These are phyloP conservation scores for Wickerhamiella cacticola DNA, from an alignment of 805 yeast genomes.

Conservation along the genomic window DNA sequence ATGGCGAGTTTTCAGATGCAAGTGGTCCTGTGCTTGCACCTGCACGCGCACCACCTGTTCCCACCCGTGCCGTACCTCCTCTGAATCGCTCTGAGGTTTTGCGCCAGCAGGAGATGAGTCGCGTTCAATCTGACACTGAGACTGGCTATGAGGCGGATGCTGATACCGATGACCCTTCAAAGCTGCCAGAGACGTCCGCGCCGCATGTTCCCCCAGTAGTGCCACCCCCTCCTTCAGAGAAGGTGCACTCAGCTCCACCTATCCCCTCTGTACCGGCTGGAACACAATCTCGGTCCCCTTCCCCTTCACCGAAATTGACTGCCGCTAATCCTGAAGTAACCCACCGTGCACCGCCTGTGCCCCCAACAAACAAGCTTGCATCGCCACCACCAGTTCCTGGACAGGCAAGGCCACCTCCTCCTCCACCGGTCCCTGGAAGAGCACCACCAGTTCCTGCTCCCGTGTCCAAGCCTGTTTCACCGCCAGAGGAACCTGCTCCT, in stretches of 20 bases:
- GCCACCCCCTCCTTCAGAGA: background rate
- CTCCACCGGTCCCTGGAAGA: background rate
- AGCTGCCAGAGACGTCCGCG: background rate
- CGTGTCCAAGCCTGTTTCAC: background rate
- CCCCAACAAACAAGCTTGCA: background rate
- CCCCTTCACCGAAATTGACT: no score
- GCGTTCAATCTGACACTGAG: constrained; percentile 4
- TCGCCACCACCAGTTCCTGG: constrained; percentile 17
- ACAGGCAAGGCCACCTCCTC: constrained; percentile 8
- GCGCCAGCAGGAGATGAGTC: constrained; percentile 5
- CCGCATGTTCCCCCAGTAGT: background rate
- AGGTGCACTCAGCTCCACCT: background rate
- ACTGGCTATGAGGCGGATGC: constrained; percentile 10
- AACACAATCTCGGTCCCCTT: no score
- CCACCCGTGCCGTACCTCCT: background rate
- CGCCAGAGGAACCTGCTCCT: background rate
- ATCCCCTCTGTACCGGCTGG: no score
- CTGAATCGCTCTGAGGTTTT: background rate
- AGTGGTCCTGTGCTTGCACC: background rate
- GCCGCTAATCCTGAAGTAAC: no score
- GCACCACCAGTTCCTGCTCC: constrained; percentile 6
- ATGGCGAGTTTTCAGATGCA: constrained; percentile 8
- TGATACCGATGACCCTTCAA: background rate
- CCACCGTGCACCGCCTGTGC: background rate
- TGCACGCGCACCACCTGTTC: background rate